Conservation (phyloP, 2,329 filamentous ascomycete genomes). For the Bipolaris gigantea region DNA sequence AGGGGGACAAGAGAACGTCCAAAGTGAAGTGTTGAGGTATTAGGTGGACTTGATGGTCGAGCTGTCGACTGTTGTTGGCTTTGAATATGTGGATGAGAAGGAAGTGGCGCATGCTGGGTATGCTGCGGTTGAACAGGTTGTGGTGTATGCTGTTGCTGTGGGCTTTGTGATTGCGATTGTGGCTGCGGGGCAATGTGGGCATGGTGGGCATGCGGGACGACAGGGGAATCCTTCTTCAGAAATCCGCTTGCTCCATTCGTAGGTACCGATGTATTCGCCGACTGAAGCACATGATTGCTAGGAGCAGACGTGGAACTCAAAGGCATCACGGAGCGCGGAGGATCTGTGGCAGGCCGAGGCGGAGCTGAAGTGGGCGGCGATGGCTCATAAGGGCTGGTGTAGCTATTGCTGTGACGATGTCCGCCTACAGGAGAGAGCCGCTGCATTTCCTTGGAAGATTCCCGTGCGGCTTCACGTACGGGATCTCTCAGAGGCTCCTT, state of each 20-base stretch:
- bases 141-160: slow-evolving; percentile 14
- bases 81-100: slow-evolving; percentile 20
- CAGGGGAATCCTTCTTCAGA: slow-evolving; percentile 26
- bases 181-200: slow-evolving; percentile 25
- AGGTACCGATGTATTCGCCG: slow-evolving; percentile 15
- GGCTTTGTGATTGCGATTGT: slow-evolving; percentile 15
- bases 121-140: slow-evolving; percentile 10
- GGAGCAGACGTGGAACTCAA: slow-evolving; percentile 10
- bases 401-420: slow-evolving; percentile 23
- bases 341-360: slow-evolving; percentile 16
- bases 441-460: slow-evolving; percentile 15
- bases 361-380: slow-evolving; percentile 18
- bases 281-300: slow-evolving; percentile 14
- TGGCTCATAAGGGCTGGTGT: slow-evolving; percentile 38
- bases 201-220: slow-evolving; percentile 21
- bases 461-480: slow-evolving; percentile 17
- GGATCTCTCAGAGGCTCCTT: slow-evolving; percentile 18
- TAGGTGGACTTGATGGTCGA: slow-evolving; percentile 28
- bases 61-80: slow-evolving; percentile 22
- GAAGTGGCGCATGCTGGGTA: slow-evolving; percentile 13
- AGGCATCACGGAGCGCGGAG: slow-evolving; percentile 19
- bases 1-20: slow-evolving; percentile 31
- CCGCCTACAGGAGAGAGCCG: slow-evolving; percentile 12
- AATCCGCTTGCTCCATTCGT: slow-evolving; percentile 21
- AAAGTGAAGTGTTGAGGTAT: slow-evolving; percentile 26